Evolutionary conservation across 1,139 yeast species (phyloP).

Genomic region (Blastobotrys ciferrii): DNA sequence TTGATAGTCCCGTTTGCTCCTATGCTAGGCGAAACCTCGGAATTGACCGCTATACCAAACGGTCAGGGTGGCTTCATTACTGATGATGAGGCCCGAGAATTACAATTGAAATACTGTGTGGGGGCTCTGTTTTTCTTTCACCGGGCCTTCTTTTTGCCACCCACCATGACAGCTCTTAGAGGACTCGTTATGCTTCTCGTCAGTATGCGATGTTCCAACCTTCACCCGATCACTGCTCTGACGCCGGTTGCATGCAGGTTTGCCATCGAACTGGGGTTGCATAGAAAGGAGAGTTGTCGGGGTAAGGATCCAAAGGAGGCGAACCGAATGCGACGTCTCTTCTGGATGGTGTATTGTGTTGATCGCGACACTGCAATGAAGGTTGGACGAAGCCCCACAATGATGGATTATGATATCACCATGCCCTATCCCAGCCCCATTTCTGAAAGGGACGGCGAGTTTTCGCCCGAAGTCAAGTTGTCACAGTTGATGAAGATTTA

Average conservation of each 20-base stretch:
- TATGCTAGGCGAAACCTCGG: neutral
- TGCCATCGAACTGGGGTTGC: constrained; percentile 67
- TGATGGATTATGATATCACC: constrained; percentile 47
- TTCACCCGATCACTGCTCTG: constrained; percentile 45
- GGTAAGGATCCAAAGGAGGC: constrained; percentile 44
- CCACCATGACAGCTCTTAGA: constrained; percentile 23
- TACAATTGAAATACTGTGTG: constrained; percentile 14
- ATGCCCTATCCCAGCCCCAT: constrained; percentile 18
- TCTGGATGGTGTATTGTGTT: constrained; percentile 55
- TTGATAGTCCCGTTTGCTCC: constrained; percentile 19
- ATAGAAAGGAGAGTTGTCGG: constrained; percentile 51
- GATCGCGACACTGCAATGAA: constrained; percentile 58
- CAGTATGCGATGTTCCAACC: constrained; percentile 25
- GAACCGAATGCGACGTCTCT: constrained; percentile 43
- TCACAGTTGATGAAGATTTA: constrained; percentile 21
- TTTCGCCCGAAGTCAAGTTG: constrained; percentile 13
- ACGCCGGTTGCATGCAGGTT: constrained; percentile 53
- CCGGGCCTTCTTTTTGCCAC: constrained; percentile 22
- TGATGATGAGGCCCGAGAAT: constrained; percentile 12
- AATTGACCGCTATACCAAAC: neutral
- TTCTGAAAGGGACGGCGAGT: neutral
- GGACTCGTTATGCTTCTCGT: constrained; percentile 24
- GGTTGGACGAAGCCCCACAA: constrained; percentile 59
- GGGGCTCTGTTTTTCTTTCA: constrained; percentile 25
- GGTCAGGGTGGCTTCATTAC: constrained; percentile 2